phyloP scores from a whole-genome alignment of 306 rosid genomes.

The Malus domestica region DNA sequence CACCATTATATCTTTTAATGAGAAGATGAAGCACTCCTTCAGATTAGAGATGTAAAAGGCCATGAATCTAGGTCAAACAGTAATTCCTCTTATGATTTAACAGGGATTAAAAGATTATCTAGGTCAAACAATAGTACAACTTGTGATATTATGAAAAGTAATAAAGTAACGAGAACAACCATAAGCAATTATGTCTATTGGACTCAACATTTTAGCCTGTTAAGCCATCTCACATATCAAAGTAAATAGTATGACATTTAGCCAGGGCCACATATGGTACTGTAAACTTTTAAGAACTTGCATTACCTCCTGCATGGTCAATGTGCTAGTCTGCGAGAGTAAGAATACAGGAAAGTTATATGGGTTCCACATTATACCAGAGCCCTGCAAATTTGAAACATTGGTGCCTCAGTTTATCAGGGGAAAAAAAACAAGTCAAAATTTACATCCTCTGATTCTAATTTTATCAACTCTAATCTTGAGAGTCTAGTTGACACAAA shows the following conservation, averaged over 20 bases:
- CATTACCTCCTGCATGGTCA: conserved; percentile 59
- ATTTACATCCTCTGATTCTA: background rate
- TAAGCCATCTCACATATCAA: background rate
- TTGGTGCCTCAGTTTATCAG: conserved; percentile 7
- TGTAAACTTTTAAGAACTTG: conserved; percentile 8
- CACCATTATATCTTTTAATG: background rate
- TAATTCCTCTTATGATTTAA: background rate
- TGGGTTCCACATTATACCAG: conserved; percentile 71
- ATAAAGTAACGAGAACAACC: background rate
- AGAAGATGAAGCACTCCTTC: background rate
- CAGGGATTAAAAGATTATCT: background rate
- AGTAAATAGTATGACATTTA: background rate
- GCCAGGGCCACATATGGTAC: background rate
- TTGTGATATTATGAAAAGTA: background rate
- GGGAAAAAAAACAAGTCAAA: background rate
- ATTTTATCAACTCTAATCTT: no score
- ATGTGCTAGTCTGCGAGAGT: conserved; percentile 52
- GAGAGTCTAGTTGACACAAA: background rate
- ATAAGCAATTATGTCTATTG: background rate
- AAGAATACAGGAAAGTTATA: conserved; percentile 74
- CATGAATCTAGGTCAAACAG: background rate
- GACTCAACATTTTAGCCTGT: background rate
- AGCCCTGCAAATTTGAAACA: conserved; percentile 52
- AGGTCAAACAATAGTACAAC: background rate
- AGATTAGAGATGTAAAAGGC: background rate